Evolutionary conservation across 108 stramenopile genomes (phyloP).

Genomic region (Aurantiochytrium sp.): DNA sequence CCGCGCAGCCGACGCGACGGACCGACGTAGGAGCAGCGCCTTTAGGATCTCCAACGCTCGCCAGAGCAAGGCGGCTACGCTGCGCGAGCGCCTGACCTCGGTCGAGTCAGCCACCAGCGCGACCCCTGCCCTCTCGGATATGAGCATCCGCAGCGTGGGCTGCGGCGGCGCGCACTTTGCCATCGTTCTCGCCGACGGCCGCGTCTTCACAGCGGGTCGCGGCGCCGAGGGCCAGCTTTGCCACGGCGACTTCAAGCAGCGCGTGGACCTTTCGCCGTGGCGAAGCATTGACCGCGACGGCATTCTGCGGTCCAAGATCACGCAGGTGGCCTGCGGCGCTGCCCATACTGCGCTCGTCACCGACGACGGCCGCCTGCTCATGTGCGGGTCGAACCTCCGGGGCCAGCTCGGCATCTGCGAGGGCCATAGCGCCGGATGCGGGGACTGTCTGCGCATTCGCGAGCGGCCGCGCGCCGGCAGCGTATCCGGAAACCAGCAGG

Average conservation of each 20-base stretch:
- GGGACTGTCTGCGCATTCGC: neutral
- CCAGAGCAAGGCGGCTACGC: neutral
- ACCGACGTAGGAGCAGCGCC: too few relatives aligned
- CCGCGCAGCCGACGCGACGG: neutral
- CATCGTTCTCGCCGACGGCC: neutral
- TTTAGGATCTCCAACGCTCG: too few relatives aligned
- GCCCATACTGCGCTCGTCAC: slow-evolving; percentile 22
- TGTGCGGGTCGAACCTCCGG: neutral
- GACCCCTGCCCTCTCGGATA: too few relatives aligned
- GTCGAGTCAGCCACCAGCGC: too few relatives aligned
- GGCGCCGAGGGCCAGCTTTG: neutral
- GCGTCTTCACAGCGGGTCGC: neutral
- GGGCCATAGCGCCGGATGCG: neutral
- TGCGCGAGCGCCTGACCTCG: neutral
- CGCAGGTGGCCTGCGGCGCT: neutral
- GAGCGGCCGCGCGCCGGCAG: neutral
- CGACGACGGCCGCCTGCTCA: slow-evolving; percentile 9
- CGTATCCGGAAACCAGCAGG: neutral
- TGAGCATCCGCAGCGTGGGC: neutral
- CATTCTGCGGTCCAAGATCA: slow-evolving; percentile 18
- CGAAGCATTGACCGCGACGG: slow-evolving; percentile 9
- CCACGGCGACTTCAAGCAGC: slow-evolving; percentile 4
- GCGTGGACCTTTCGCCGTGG: neutral
- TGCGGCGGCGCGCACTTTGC: neutral
- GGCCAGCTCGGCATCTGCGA: slow-evolving; percentile 8